Conservation (phyloP, 441 rosid genomes). For the Codiaeum variegatum region DNA sequence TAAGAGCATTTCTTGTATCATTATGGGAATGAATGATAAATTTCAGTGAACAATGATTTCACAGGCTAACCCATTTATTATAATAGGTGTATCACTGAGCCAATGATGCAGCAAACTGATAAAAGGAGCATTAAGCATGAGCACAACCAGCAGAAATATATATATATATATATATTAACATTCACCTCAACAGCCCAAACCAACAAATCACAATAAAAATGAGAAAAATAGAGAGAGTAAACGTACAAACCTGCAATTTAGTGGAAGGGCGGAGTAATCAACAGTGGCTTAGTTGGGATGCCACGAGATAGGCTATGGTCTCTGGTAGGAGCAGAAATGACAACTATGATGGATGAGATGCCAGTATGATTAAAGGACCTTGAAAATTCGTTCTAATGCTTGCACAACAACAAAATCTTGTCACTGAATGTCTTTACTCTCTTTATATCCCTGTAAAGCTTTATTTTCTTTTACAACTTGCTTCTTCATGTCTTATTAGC, state of each 20-base stretch:
- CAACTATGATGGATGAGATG: background rate
- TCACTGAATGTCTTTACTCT: background rate
- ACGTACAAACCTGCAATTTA: background rate
- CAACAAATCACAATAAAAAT: background rate
- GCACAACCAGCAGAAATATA: background rate
- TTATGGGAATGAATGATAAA: background rate
- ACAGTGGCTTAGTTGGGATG: background rate
- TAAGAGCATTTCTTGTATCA: background rate
- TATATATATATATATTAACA: too few species aligned
- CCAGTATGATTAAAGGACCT: background rate
- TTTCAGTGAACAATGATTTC: constrained; percentile 8
- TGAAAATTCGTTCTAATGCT: background rate
- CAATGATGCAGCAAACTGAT: constrained; percentile 1
- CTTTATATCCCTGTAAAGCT: background rate
- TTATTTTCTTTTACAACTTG: background rate
- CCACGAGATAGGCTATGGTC: background rate
- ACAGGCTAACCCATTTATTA: background rate
- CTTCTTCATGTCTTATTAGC: constrained; percentile 15
- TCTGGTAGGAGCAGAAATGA: background rate
- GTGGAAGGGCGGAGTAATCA: background rate
- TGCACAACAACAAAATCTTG: background rate
- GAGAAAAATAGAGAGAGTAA: background rate
- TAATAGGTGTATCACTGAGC: background rate
- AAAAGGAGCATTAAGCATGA: background rate
- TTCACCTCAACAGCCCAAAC: background rate